phyloP scores from a whole-genome alignment of 1,284 basidiomycete species.

The Anthracocystis panici-leucophaei region DNA sequence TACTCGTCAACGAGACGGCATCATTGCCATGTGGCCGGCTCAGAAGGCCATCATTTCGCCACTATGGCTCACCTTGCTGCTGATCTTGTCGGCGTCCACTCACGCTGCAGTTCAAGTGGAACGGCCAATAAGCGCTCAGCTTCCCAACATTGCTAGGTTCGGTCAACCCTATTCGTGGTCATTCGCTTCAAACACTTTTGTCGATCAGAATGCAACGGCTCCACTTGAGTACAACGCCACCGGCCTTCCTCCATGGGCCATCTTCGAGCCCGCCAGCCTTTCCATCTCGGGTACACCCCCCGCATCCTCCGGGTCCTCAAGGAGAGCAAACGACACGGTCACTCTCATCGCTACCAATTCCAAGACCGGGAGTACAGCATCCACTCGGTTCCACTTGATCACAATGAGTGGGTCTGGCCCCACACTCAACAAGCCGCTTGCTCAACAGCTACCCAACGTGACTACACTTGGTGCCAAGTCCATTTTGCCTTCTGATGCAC shows the following conservation, averaged over 20 bases:
- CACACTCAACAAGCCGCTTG: constrained; percentile 54
- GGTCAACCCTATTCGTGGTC: constrained; percentile 58
- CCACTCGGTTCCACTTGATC: constrained; percentile 45
- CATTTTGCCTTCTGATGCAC: constrained; percentile 62
- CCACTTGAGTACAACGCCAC: constrained; percentile 36
- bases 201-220: constrained; percentile 27
- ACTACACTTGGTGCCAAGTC: constrained; percentile 54
- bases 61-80: constrained; percentile 12
- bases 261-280: constrained; percentile 47
- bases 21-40: constrained; percentile 6
- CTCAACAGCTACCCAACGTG: constrained; percentile 59
- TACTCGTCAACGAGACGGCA: neutral
- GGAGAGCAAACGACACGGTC: constrained; percentile 14
- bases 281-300: constrained; percentile 58
- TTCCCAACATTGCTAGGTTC: constrained; percentile 59
- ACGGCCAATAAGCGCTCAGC: constrained; percentile 49
- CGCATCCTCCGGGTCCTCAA: constrained; percentile 6
- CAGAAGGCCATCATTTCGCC: neutral
- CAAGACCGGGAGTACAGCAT: constrained; percentile 25
- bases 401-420: constrained; percentile 57
- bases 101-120: constrained; percentile 41
- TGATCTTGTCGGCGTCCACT: neutral
- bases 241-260: constrained; percentile 60
- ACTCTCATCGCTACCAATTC: constrained; percentile 32
- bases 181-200: constrained; percentile 57